A percentile compares a stretch with the other conserved stretches of the same genome.
phyloP scores from a whole-genome alignment of 2,329 filamentous ascomycete species.

The Daldinia eschscholtzii region DNA sequence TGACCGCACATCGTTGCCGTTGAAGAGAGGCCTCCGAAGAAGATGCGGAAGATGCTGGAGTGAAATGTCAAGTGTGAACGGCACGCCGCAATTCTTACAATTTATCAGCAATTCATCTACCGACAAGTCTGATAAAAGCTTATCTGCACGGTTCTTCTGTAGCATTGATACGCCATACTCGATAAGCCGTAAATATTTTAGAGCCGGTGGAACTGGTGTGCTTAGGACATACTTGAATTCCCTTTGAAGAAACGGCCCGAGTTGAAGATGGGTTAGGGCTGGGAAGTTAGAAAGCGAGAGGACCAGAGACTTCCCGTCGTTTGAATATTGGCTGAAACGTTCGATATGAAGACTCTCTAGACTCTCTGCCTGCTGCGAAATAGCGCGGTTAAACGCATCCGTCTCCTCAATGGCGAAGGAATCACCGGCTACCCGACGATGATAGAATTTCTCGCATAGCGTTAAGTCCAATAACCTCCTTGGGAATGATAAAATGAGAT shows the following conservation, averaged over 20 bases:
- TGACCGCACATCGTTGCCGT: neutral
- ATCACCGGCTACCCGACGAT: constrained; percentile 3
- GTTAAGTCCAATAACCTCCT: constrained; percentile 21
- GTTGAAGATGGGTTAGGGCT: constrained; percentile 30
- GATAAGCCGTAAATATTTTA: constrained; percentile 28
- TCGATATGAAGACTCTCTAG: constrained; percentile 30
- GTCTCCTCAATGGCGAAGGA: constrained; percentile 22
- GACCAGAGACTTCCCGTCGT: neutral
- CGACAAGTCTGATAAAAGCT: constrained; percentile 25
- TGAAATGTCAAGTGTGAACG: constrained; percentile 34
- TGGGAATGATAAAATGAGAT: constrained; percentile 32
- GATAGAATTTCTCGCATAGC: constrained; percentile 29
- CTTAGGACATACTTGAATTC: constrained; percentile 12
- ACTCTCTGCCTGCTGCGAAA: constrained; percentile 33
- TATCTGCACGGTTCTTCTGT: neutral
- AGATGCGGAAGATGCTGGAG: constrained; percentile 12
- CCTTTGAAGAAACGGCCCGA: constrained; percentile 19
- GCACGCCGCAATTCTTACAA: constrained; percentile 13
- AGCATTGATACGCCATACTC: constrained; percentile 16
- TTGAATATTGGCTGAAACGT: neutral
- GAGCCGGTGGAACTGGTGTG: constrained; percentile 21
- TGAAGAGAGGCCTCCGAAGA: neutral
- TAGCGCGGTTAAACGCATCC: constrained; percentile 31
- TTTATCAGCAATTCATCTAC: constrained; percentile 29
- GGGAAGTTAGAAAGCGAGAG: constrained; percentile 37